Percentiles rank a stretch among this genome's conserved stretches.
Conservation (phyloP, 2,329 filamentous ascomycete species). For the Arthrobotrys pseudoclavata region DNA sequence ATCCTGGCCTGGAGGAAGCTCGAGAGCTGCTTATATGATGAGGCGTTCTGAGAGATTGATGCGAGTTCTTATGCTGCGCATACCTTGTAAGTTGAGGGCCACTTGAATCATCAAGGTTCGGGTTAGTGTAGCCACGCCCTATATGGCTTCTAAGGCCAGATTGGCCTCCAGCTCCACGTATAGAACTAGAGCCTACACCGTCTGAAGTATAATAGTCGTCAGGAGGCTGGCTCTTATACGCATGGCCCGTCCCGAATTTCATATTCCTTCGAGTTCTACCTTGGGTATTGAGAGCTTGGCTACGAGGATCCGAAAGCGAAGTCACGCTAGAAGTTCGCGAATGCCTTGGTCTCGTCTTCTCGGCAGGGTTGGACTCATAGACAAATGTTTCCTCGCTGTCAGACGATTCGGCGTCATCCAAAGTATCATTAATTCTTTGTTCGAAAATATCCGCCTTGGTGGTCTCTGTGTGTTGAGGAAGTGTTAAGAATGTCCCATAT, state of each 20-base stretch:
- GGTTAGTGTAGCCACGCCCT: constrained; percentile 53
- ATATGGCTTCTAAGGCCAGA: constrained; percentile 49
- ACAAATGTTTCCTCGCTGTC: constrained; percentile 99
- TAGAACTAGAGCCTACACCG: constrained; percentile 42
- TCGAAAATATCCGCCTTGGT: constrained; percentile 99
- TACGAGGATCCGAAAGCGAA: constrained; percentile 72
- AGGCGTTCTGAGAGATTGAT: constrained; percentile 54
- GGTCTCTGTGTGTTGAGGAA: constrained; percentile 73
- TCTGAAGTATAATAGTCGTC: constrained; percentile 56
- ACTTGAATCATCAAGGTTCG: constrained; percentile 30
- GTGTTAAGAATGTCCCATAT: constrained; percentile 47
- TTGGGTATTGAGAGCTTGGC: constrained; percentile 49
- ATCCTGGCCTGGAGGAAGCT: constrained; percentile 51
- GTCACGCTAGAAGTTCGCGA: constrained; percentile 95
- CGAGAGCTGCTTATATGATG: constrained; percentile 53
- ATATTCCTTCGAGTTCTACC: constrained; percentile 60
- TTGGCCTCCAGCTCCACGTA: constrained; percentile 32
- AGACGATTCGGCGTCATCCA: constrained; percentile 95
- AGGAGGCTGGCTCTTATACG: constrained; percentile 37
- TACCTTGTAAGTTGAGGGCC: constrained; percentile 37
- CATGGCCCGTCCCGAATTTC: constrained; percentile 62
- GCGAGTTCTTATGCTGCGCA: constrained; percentile 61
- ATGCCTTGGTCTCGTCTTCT: constrained; percentile 76
- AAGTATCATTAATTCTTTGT: constrained; percentile 93
- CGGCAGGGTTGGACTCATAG: constrained; percentile 95